These are phyloP conservation scores for Erythrophleum fordii DNA, from an alignment of 306 rosid genomes.

Conservation along the genomic window DNA sequence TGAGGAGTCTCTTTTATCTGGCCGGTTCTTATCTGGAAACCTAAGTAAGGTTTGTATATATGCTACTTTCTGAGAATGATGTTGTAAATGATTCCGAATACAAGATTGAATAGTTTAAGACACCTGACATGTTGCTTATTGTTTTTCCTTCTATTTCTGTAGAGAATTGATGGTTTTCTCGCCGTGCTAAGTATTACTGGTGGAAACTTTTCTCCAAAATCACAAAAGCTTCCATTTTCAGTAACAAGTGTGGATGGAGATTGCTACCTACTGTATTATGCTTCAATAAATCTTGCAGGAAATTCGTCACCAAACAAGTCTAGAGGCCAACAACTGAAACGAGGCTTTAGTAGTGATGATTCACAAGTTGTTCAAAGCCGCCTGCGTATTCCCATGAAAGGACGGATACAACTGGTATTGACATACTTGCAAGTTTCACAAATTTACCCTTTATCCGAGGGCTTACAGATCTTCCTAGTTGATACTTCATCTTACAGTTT, in stretches of 20 bases:
- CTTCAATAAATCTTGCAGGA: slow-evolving; percentile 77
- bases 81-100: slow-evolving; percentile 32
- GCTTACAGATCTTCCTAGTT: slow-evolving; percentile 14
- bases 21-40: slow-evolving; percentile 80
- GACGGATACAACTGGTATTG: slow-evolving; percentile 91
- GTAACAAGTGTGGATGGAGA: slow-evolving; percentile 93
- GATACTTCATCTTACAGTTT: not conserved
- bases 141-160: slow-evolving; percentile 38
- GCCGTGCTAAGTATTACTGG: slow-evolving; percentile 88
- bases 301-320: slow-evolving; percentile 61
- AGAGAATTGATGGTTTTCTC: slow-evolving; percentile 92
- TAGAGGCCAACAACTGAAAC: slow-evolving; percentile 63
- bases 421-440: slow-evolving; percentile 15
- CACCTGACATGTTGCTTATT: slow-evolving; percentile 26
- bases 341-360: slow-evolving; percentile 64
- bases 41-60: slow-evolving; percentile 66
- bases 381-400: slow-evolving; percentile 90
- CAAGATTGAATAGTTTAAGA: slow-evolving; percentile 27
- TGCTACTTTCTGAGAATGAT: slow-evolving; percentile 25
- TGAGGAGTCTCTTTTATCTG: slow-evolving; percentile 97
- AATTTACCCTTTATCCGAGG: slow-evolving; percentile 38
- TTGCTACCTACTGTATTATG: slow-evolving; percentile 78
- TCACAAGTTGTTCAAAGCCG: slow-evolving; percentile 74
- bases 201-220: slow-evolving; percentile 92
- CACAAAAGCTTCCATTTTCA: slow-evolving; percentile 96